Evolutionary conservation across 1,284 basidiomycete genomes (phyloP), one percentile per base, ranked within the genome.

Genomic region (Cystobasidium sp.): DNA sequence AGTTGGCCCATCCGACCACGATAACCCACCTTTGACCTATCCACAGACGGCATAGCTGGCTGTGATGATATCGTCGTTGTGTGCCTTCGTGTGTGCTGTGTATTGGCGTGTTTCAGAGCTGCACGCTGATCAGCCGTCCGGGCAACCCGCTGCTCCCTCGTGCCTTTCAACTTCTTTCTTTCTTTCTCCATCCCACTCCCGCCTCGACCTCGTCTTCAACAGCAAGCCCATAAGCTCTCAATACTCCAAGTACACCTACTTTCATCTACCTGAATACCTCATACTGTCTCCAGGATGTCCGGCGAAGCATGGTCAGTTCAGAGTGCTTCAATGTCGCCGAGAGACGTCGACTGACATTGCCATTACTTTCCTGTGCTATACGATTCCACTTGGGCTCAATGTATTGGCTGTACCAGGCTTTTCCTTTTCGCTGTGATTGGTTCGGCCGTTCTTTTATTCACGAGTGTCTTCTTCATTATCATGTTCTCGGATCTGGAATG

Each of bases 391-490:
- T 24, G 7, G 12, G 24, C 39, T 20, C 14, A 6, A 53, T 53
- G 5, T 9, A 53, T 49, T 49, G 3, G 14, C 56, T 14, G 31
- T 14, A 20, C 22, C 47, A 56, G 94, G 94, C 84, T 97, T 78
- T 97, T 95, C 84, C 88, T 97, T 79, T 94, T 95, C 82, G 88
- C 92, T 83, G 93, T 97, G 81, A 89, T 97, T 70, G 89, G 93
- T 88, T 90, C 93, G 80, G 94, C 94, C 46, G 92, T 90, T 46
- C 86, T 97, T 76, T 86, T 97, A 76, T 97, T 97, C 85, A 96
- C 93, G 79, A 94, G 94, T 90, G 95, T 97, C 82, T 97, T 97
- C 87, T 97, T 96, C 84, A 97, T 99, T 82, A 99, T 99, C 86
- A 98, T 99, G 95, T 99, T 98, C 87, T 95, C 93, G 61, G 94